Evolutionary conservation across 768 basidiomycete species (phyloP).

Genomic region (Tremella mesenterica): DNA sequence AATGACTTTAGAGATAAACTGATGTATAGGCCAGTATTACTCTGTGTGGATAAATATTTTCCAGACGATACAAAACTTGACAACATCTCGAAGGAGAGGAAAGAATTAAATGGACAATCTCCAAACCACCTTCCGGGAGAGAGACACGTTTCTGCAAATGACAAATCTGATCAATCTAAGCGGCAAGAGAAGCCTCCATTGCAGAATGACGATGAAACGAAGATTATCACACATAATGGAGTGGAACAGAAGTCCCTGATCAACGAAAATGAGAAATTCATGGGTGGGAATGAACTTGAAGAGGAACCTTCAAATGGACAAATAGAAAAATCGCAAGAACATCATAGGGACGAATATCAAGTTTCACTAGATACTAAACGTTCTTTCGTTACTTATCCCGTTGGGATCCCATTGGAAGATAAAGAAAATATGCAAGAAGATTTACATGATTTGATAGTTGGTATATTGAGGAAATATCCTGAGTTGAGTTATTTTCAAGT

Average conservation of each 20-base stretch:
- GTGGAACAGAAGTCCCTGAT: too few species aligned
- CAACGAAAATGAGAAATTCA: too few species aligned
- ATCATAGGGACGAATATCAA: slow-evolving; percentile 64
- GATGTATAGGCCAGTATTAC: slow-evolving; percentile 6
- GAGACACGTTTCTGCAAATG: too few species aligned
- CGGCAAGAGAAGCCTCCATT: too few species aligned
- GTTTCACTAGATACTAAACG: slow-evolving; percentile 82
- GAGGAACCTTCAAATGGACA: not conserved
- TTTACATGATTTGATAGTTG: slow-evolving; percentile 64
- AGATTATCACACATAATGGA: too few species aligned
- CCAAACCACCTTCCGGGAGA: too few species aligned
- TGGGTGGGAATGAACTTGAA: not conserved
- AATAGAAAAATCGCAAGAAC: not conserved
- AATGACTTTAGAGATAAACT: not conserved
- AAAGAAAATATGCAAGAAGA: slow-evolving; percentile 55
- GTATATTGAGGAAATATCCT: slow-evolving; percentile 63
- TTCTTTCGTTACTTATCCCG: slow-evolving; percentile 86
- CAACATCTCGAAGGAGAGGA: not conserved
- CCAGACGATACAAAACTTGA: slow-evolving; percentile 1
- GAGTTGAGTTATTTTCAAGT: slow-evolving; percentile 78
- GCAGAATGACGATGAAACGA: too few species aligned
- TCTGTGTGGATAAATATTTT: slow-evolving; percentile 15
- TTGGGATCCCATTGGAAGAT: slow-evolving; percentile 52
- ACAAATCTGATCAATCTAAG: too few species aligned
- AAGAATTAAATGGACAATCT: too few species aligned